Conservation (phyloP, 2,329 filamentous ascomycete species). For the Botrytis byssoidea region DNA sequence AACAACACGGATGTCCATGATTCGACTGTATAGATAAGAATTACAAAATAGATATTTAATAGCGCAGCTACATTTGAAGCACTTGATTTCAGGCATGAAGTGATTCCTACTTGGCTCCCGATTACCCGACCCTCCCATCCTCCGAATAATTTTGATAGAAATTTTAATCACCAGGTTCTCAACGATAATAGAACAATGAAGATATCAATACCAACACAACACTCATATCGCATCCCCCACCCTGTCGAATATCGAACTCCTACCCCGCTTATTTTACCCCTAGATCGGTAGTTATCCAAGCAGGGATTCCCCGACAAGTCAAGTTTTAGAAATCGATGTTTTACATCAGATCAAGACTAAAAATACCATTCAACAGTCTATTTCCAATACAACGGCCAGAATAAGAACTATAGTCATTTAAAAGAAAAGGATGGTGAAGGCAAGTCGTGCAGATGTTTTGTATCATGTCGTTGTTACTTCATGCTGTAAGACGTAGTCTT, state of each 20-base stretch:
- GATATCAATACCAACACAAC: neutral
- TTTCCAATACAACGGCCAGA: neutral
- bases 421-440: neutral
- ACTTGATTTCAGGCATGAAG: neutral
- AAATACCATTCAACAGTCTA: neutral
- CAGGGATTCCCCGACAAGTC: neutral
- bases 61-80: neutral
- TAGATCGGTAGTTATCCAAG: neutral
- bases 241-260: neutral
- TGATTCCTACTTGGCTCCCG: neutral
- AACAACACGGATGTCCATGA: constrained; percentile 7
- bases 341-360: constrained; percentile 1
- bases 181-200: neutral
- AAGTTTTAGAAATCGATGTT: neutral
- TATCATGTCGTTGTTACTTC: neutral
- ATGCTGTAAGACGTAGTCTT: neutral
- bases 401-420: no score
- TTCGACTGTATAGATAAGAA: neutral
- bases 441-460: constrained; percentile 8
- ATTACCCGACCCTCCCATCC: no score
- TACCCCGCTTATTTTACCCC: neutral
- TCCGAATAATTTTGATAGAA: neutral
- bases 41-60: neutral
- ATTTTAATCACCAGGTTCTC: neutral
- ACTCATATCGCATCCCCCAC: neutral